These are phyloP conservation scores for Elaeagnus macrophylla DNA, from an alignment of 306 rosid species.

Conservation along the genomic window DNA sequence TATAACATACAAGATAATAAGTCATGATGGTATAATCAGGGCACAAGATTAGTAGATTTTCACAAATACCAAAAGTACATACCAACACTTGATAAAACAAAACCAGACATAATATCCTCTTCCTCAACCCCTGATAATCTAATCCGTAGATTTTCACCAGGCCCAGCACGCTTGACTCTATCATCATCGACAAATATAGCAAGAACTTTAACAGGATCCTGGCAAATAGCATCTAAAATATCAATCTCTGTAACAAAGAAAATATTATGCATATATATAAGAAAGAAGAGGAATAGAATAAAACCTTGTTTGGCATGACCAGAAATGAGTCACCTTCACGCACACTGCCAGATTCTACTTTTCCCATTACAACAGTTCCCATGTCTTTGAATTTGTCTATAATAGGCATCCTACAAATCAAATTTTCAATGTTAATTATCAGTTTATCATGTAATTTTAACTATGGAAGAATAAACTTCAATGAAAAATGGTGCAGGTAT, in stretches of 20 bases:
- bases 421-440: slow-evolving; percentile 1
- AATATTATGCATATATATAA: background rate
- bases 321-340: slow-evolving; percentile 71
- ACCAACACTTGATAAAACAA: slow-evolving; percentile 79
- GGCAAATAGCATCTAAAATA: slow-evolving; percentile 15
- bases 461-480: background rate
- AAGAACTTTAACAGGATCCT: slow-evolving; percentile 77
- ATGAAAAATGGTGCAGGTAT: too few species aligned
- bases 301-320: slow-evolving; percentile 96
- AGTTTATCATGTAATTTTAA: background rate
- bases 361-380: slow-evolving; percentile 98
- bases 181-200: slow-evolving; percentile 61
- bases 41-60: background rate
- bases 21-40: background rate
- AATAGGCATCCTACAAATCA: slow-evolving; percentile 71
- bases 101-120: slow-evolving; percentile 78
- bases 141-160: slow-evolving; percentile 94
- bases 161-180: slow-evolving; percentile 73
- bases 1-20: background rate
- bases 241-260: slow-evolving; percentile 2
- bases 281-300: background rate
- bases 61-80: slow-evolving; percentile 9
- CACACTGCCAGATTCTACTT: slow-evolving; percentile 83
- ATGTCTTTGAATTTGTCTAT: slow-evolving; percentile 89
- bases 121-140: slow-evolving; percentile 82